These are phyloP conservation scores for Vigna radiata DNA, from an alignment of 306 rosid genomes.

Conservation along the genomic window DNA sequence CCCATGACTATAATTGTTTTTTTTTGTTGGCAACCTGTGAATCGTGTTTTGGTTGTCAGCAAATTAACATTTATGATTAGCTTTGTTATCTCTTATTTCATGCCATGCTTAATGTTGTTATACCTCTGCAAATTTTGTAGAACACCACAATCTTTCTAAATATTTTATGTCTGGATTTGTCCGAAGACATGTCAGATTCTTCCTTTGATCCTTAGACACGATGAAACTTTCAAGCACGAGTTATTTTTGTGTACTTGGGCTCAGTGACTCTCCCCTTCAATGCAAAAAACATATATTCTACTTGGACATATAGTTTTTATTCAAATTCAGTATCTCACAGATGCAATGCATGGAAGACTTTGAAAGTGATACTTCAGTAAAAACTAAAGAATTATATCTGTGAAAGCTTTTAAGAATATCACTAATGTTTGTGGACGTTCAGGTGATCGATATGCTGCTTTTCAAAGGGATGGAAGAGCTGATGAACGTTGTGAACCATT, in stretches of 20 bases:
- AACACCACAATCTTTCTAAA: neutral
- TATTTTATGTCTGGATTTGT: neutral
- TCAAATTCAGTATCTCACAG: constrained; percentile 12
- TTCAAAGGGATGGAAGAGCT: constrained; percentile 95
- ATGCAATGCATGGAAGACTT: constrained; percentile 8
- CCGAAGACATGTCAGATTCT: constrained; percentile 24
- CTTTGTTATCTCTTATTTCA: neutral
- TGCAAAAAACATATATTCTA: constrained; percentile 20
- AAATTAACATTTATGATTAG: neutral
- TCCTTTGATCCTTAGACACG: constrained; percentile 28
- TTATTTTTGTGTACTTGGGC: constrained; percentile 26
- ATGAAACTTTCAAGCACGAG: constrained; percentile 1
- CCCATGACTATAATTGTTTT: neutral
- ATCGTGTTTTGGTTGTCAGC: neutral
- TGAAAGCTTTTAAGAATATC: constrained; percentile 2
- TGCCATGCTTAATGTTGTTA: constrained; percentile 8
- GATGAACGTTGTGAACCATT: constrained; percentile 72
- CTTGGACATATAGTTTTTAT: constrained; percentile 8
- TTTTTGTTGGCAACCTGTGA: neutral
- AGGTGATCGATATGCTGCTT: constrained; percentile 94
- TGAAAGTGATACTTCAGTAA: neutral
- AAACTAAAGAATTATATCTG: neutral
- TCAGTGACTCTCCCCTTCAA: constrained; percentile 13
- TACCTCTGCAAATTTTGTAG: constrained; percentile 4
- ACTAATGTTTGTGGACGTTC: constrained; percentile 49